Evolutionary conservation across 108 stramenopile genomes (phyloP).

Genomic region (Thalassiosira profunda): DNA sequence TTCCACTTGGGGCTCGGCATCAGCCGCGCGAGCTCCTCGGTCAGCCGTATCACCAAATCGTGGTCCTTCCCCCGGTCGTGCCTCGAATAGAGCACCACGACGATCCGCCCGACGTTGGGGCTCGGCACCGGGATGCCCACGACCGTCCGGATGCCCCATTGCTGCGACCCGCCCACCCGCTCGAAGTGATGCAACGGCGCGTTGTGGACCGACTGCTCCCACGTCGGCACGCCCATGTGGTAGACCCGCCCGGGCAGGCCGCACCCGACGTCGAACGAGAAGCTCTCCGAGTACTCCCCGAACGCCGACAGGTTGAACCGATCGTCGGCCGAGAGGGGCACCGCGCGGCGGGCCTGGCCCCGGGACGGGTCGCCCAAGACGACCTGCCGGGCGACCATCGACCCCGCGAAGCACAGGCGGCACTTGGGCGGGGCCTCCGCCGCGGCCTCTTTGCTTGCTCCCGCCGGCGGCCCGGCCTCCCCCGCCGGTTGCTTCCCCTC

Average conservation of each 20-base stretch:
- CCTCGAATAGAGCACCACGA: conserved; percentile 79
- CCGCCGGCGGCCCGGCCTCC: not conserved
- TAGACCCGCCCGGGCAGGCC: conserved; percentile 87
- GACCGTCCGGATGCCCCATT: conserved; percentile 89
- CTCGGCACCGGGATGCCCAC: conserved; percentile 84
- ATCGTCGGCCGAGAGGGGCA: conserved; percentile 56
- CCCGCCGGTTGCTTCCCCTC: not conserved
- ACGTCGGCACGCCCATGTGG: conserved; percentile 76
- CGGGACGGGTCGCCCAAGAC: conserved; percentile 46
- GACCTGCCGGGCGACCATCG: conserved; percentile 59
- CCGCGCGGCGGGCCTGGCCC: conserved; percentile 15
- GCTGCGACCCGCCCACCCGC: conserved; percentile 77
- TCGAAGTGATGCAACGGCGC: conserved; percentile 88
- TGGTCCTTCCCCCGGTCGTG: conserved; percentile 79
- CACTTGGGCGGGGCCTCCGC: conserved; percentile 51
- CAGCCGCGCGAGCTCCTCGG: conserved; percentile 77
- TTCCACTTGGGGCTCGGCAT: conserved; percentile 90
- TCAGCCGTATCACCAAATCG: conserved; percentile 70
- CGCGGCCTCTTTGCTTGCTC: conserved; percentile 7
- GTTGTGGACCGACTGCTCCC: conserved; percentile 88
- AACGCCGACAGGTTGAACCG: conserved; percentile 80
- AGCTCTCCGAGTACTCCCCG: conserved; percentile 88
- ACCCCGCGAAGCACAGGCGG: conserved; percentile 89
- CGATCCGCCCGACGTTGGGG: conserved; percentile 85
- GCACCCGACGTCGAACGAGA: conserved; percentile 89